Conservation (phyloP, 345 rosid genomes). For the Eucalyptus regnans region DNA sequence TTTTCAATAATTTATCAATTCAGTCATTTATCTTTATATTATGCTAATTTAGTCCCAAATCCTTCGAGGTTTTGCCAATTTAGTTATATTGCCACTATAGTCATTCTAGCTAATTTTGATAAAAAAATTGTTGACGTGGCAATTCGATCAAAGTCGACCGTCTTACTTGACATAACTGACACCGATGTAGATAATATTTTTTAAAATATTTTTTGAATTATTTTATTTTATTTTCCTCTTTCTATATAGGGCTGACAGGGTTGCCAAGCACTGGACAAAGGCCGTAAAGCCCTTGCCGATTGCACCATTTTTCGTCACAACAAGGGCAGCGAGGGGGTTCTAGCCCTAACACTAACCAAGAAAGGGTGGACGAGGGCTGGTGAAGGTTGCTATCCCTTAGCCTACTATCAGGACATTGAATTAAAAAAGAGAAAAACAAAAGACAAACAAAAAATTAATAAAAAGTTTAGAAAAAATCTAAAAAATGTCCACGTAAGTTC, state of each 20-base stretch:
- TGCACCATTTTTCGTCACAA: accelerated
- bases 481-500: too few species aligned
- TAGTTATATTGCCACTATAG: too few species aligned
- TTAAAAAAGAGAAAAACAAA: too few species aligned
- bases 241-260: accelerated
- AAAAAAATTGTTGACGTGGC: accelerated
- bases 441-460: too few species aligned
- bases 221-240: too few species aligned
- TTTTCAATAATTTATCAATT: too few species aligned
- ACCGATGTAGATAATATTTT: too few species aligned
- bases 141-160: background rate
- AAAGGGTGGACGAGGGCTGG: accelerated
- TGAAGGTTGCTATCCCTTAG: background rate
- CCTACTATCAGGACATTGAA: accelerated
- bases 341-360: background rate
- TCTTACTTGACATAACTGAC: accelerated
- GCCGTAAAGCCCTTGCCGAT: accelerated
- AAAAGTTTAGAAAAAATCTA: too few species aligned
- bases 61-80: too few species aligned
- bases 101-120: background rate
- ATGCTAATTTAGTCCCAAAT: too few species aligned
- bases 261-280: accelerated
- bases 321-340: accelerated
- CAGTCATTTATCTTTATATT: too few species aligned
- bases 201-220: accelerated